Base-by-base conservation (phyloP, 1,139 yeast species). In the Taphrina sp. region DNA sequence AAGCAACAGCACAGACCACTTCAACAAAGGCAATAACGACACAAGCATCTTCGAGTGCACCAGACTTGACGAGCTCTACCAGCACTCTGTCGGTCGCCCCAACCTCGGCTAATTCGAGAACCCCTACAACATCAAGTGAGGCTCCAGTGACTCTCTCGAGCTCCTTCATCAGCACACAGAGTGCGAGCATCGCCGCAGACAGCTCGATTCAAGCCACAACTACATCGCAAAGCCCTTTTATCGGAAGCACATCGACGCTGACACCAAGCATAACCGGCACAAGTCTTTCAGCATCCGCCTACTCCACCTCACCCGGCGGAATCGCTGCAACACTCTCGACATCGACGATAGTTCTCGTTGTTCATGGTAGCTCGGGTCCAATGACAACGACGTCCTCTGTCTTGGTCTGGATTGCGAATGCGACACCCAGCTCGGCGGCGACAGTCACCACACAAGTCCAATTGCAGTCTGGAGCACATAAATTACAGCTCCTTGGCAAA, bases 391-490 rank as follows among this genome's bases (percentile, higher is more conserved):
- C 53, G 3, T 20, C 42, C 12, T 38, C 37, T 4, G 29, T 47
- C 19, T 22, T 47, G 10, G 29, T 47, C n/a, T 47, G 53, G 53
- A 31, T 47, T 12, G 44, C 53, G 7, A 47, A 36, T n/a, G 29
- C 29, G 7, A 37, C 53, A 12, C 38, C 44, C 2, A 22, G 41
- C 7, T 5, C 41, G 8, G 52, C 31, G 2, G 45, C 10, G 5
- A 19, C 37, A 12, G 31, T 16, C 31, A 20, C 38, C 12, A 20
- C 26, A 8, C 47, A 43, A 20, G 34, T 39, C 24, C 44, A 36
- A 17, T 37, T 47, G 14, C 53, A 47, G 31, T 47, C 53, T 28
- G 45, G 34, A 4, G 26, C 31, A 7, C 31, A 12, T 12, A 26
- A 26, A 26, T n/a, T n/a, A n/a, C n/a, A n/a, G n/a, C n/a, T n/a